Evolutionary conservation across 306 rosid species (phyloP).

Genomic region (Sindora glabra): DNA sequence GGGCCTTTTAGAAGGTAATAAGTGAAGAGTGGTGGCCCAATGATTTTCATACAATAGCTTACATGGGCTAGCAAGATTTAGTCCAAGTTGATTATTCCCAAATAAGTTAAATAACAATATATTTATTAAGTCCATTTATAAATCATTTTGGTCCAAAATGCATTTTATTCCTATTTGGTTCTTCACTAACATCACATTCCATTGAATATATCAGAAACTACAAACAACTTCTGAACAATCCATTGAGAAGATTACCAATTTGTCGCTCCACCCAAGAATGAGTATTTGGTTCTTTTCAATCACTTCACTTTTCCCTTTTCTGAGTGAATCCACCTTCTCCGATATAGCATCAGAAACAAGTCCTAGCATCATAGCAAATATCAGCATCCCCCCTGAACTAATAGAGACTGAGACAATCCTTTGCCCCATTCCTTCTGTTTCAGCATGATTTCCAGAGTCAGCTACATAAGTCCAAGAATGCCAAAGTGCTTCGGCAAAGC

Average conservation of each 20-base stretch:
- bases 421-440: constrained; percentile 85
- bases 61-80: no score
- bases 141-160: no score
- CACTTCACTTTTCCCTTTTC: constrained; percentile 97
- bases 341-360: constrained; percentile 96
- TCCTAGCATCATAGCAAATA: constrained; percentile 99
- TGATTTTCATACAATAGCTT: no score
- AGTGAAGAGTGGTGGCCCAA: no score
- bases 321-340: constrained; percentile 92
- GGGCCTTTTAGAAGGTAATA: no score
- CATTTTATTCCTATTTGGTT: no score
- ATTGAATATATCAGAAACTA: not conserved
- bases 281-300: constrained; percentile 91
- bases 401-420: constrained; percentile 97
- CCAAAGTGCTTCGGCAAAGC: constrained; percentile 94
- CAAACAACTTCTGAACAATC: not conserved
- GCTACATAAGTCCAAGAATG: constrained; percentile 98
- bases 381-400: constrained; percentile 95
- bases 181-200: no score
- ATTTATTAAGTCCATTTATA: no score
- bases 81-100: no score
- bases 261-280: constrained; percentile 98
- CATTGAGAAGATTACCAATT: constrained; percentile 55
- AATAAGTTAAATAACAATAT: no score
- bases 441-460: constrained; percentile 96